Evolutionary conservation across 805 yeast species (phyloP), one percentile per base, ranked within the genome.

Genomic region (Kurtzmaniella cleridarum): DNA sequence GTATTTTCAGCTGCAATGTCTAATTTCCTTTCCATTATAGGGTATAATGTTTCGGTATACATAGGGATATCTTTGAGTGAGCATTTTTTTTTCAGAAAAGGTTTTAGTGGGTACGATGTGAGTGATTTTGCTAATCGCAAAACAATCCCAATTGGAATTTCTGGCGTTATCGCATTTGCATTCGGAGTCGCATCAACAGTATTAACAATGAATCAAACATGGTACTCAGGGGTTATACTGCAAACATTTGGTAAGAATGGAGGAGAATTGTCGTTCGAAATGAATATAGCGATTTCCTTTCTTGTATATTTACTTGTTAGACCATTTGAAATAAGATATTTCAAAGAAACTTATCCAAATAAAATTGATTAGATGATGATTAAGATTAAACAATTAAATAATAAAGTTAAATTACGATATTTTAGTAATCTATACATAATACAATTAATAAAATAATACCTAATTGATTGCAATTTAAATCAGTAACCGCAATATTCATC

Each of bases 161-260:
- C 64, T 3, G 64, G 65, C 12, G 35, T 54, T 1, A 41, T 53
- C 14, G 66, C 57, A 1, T 60, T 62, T 38, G 39, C 43, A 10
- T 55, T 50, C 33, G 67, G 67, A 5, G 53, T 60, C n/a, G 55
- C 53, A 11, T 55, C 64, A 13, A 55, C 64, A 2, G 59, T 60
- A 1, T 45, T 60, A 13, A 54, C 58, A 18, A 61, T 61, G 66
- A 43, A 56, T 28, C 64, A 62, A 43, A 50, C 59, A 1, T 61
- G 66, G 66, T 61, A 57, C 41, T 49, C 39, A 20, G 67, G 67
- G 3, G 58, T 59, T 5, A 55, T 61, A 26, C 56, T 62, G 8
- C 42, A 49, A 18, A 46, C 38, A 15, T 50, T 55, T 32, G 56
- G 59, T 8, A 34, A 41, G 2, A 26, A 34, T 5, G 60, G 62